These are phyloP conservation scores for Trichoderma asperellum DNA, from an alignment of 2,329 filamentous ascomycete genomes.

Conservation along the genomic window DNA sequence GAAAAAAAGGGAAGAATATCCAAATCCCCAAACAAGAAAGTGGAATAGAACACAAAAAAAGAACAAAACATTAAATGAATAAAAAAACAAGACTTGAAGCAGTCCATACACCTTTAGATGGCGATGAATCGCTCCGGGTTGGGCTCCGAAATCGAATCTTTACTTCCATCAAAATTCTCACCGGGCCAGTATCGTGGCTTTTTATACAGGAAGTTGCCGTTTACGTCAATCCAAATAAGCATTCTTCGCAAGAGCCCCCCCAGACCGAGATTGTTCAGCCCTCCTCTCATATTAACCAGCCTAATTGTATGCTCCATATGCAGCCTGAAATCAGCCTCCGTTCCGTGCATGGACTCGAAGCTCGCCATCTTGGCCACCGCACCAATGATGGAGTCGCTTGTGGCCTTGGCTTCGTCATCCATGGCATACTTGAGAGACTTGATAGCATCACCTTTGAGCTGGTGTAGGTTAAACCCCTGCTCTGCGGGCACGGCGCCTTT, in stretches of 20 bases:
- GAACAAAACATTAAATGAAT: background rate
- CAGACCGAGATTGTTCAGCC: constrained; percentile 48
- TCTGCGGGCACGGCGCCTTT: constrained; percentile 25
- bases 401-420: constrained; percentile 32
- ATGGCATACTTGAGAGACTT: constrained; percentile 48
- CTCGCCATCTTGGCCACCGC: constrained; percentile 57
- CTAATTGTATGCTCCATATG: constrained; percentile 53
- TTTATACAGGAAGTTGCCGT: constrained; percentile 44
- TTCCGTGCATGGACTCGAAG: constrained; percentile 56
- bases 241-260: constrained; percentile 51
- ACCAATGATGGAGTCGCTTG: constrained; percentile 50
- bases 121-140: constrained; percentile 43
- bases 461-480: constrained; percentile 41
- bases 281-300: constrained; percentile 51
- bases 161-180: constrained; percentile 33
- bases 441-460: constrained; percentile 50
- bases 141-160: constrained; percentile 35
- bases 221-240: constrained; percentile 54
- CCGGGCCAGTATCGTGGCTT: constrained; percentile 41
- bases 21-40: background rate
- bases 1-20: background rate
- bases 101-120: background rate
- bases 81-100: background rate
- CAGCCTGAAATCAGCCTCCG: constrained; percentile 45
- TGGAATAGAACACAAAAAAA: background rate